Evolutionary conservation across 768 basidiomycete species (phyloP).

Genomic region (Psilocybe cyanescens): DNA sequence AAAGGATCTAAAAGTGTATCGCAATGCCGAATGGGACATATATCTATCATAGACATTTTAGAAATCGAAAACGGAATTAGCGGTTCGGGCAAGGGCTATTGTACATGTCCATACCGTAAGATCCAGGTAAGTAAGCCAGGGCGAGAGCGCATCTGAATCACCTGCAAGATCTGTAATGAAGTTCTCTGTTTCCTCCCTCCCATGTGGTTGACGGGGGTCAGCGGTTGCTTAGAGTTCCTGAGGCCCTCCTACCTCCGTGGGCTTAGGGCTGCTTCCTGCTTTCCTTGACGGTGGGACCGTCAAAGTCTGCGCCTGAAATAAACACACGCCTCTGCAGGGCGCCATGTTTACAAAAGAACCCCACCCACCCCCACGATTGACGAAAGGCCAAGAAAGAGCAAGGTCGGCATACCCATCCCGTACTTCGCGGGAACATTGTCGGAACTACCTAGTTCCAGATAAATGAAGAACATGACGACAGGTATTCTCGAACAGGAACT

Average conservation of each 20-base stretch:
- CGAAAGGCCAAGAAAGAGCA: neutral
- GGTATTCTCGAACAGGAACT: constrained; percentile 10
- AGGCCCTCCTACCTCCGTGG: constrained; percentile 16
- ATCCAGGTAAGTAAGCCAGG: constrained; percentile 2
- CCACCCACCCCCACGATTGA: neutral
- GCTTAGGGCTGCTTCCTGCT: constrained; percentile 9
- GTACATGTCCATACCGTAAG: constrained; percentile 5
- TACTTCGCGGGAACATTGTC: constrained; percentile 25
- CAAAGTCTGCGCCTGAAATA: neutral
- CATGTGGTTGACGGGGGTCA: constrained; percentile 10
- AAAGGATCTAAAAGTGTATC: constrained; percentile 8
- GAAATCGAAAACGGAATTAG: neutral
- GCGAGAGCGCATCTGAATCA: neutral
- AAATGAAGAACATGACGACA: constrained; percentile 26
- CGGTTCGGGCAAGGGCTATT: neutral
- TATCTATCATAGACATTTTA: neutral
- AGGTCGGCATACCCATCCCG: constrained; percentile 15
- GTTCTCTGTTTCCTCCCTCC: constrained; percentile 1
- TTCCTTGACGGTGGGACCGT: constrained; percentile 7
- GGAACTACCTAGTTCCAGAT: constrained; percentile 19
- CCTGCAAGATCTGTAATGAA: neutral
- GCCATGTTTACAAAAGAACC: neutral
- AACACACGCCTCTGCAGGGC: constrained; percentile 6
- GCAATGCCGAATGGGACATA: neutral
- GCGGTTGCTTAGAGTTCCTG: constrained; percentile 12